Base-by-base conservation (phyloP, 495 filamentous ascomycete species). In the Acidiella bohemica region DNA sequence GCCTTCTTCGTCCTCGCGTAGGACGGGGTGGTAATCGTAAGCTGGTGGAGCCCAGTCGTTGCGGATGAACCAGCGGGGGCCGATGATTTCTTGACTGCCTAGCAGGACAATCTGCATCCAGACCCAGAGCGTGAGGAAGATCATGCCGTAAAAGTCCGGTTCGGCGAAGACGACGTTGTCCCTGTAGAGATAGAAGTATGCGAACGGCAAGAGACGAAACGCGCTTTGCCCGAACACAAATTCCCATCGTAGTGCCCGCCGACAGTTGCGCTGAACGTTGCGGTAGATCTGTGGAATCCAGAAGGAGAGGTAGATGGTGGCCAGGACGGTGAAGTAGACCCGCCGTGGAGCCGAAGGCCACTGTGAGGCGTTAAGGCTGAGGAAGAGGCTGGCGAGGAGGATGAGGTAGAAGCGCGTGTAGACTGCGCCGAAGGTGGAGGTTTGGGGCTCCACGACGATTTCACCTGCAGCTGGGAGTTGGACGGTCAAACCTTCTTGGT, bases 1-100 rank as follows among this genome's bases (percentile, higher is more conserved):
- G 10, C 73, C 77, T 32, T 79, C 72, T 61, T 93, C 87, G 29
- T 85, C 82, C 58, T 93, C 83, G n/a, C 82, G 75, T 13, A 97
- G 63, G 3, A 92, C 68, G 0, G 85, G 86, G 56, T 97, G 90
- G 46, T 97, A 97, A 51, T 97, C 90, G 66, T 90, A 97, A 4
- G 84, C 90, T 2, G 81, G 81, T 32, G 80, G 73, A 10, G 62
- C 68, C 81, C 82, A 92, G 34, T 70, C 66, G 17, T 68, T 67
- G 2, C 71, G 68, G n/a, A 84, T 60, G 46, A 79, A 74, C 57
- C 86, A 84, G 30, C 90, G 61, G 0, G 87, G 84, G 0, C 88
- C 90, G n/a, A 94, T 61, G 14, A 93, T 65, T 43, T 84, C 80
- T 61, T 97, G 88, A 43, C 72, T 76, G 1, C 65, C 70, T 11